These are phyloP conservation scores for Serpula lacrymans DNA, from an alignment of 768 basidiomycete genomes.

Conservation along the genomic window DNA sequence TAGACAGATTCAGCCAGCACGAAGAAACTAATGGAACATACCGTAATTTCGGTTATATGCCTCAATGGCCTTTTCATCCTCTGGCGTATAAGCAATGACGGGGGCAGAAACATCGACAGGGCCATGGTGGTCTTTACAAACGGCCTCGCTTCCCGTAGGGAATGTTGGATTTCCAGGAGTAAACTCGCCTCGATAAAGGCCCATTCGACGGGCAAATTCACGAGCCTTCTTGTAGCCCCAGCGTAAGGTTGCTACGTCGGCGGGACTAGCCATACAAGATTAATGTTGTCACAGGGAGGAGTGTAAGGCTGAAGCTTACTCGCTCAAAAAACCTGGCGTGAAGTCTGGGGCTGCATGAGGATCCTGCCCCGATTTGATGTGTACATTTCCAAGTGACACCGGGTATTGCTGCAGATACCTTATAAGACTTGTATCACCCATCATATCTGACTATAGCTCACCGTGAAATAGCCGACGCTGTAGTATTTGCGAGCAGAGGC, in stretches of 20 bases:
- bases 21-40: constrained; percentile 13
- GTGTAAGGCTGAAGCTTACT: background rate
- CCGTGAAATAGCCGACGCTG: constrained; percentile 23
- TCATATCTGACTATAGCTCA: background rate
- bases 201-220: constrained; percentile 21
- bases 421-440: background rate
- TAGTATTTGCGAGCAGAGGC: constrained; percentile 22
- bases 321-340: constrained; percentile 9
- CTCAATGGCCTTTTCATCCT: constrained; percentile 43
- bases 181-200: constrained; percentile 36
- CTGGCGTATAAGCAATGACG: constrained; percentile 38
- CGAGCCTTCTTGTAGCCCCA: constrained; percentile 18
- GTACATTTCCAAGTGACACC: constrained; percentile 11
- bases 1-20: background rate
- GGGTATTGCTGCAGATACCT: constrained; percentile 8
- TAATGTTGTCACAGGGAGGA: background rate
- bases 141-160: constrained; percentile 14
- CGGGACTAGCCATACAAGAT: constrained; percentile 7
- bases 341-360: constrained; percentile 11
- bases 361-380: constrained; percentile 12
- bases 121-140: constrained; percentile 8
- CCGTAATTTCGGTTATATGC: constrained; percentile 30
- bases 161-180: constrained; percentile 34
- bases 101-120: constrained; percentile 33
- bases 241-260: constrained; percentile 12